A percentile compares a stretch with the other conserved stretches of the same genome.
Evolutionary conservation across 176 grass and related monocot genomes (phyloP).

Genomic region (Paspalum vaginatum): DNA sequence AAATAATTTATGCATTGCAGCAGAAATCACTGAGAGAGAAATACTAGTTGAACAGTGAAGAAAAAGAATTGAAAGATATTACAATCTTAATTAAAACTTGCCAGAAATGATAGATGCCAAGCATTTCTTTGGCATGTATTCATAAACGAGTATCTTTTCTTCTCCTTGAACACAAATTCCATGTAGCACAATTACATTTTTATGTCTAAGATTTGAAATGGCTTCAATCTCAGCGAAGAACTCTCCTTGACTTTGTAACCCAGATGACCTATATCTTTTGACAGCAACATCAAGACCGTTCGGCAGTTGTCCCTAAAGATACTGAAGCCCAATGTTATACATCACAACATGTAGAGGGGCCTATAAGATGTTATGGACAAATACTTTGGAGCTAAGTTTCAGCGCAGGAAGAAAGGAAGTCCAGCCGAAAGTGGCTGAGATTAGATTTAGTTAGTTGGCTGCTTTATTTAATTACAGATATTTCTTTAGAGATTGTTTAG

Average conservation of each 20-base stretch:
- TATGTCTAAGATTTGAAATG: conserved; percentile 44
- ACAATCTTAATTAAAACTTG: background rate
- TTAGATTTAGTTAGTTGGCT: too few species aligned
- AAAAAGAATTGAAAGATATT: background rate
- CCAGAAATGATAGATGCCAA: conserved; percentile 27
- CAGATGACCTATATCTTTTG: conserved; percentile 36
- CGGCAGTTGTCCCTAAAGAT: conserved; percentile 22
- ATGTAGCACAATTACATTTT: conserved; percentile 43
- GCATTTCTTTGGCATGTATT: conserved; percentile 47
- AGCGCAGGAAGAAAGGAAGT: too few species aligned
- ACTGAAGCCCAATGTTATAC: background rate
- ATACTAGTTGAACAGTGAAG: background rate
- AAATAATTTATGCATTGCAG: background rate
- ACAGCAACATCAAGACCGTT: conserved; percentile 29
- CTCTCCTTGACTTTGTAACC: conserved; percentile 20
- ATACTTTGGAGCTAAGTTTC: too few species aligned
- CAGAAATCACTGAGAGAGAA: background rate
- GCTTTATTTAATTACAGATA: too few species aligned
- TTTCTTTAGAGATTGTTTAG: too few species aligned
- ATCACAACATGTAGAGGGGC: background rate
- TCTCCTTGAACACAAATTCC: conserved; percentile 41
- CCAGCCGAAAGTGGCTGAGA: too few species aligned
- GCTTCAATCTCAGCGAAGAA: conserved; percentile 43
- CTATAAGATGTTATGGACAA: background rate
- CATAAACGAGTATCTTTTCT: conserved; percentile 46